Evolutionary conservation across 108 stramenopile species (phyloP).

Genomic region (Parietichytrium sp.): DNA sequence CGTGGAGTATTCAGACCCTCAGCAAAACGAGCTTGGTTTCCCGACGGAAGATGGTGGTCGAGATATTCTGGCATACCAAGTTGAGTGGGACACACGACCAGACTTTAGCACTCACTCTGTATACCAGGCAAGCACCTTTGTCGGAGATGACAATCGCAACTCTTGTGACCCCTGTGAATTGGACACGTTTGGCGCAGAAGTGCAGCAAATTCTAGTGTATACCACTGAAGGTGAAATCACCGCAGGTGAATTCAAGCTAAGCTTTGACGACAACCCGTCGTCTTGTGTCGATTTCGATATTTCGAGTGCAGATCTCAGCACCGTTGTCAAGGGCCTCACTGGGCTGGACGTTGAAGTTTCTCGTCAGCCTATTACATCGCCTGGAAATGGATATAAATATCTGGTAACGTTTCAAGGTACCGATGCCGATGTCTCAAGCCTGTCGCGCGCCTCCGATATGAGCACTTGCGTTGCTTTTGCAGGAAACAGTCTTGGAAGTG

Average conservation of each 20-base stretch:
- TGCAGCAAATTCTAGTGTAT: not conserved
- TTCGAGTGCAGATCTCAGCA: not conserved
- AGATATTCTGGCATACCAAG: constrained; percentile 64
- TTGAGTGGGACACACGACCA: constrained; percentile 74
- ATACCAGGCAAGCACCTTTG: not conserved
- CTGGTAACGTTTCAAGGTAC: not conserved
- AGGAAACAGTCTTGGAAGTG: not conserved
- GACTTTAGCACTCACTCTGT: constrained; percentile 53
- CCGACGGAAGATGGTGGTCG: constrained; percentile 70
- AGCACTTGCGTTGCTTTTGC: not conserved
- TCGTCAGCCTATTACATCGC: not conserved
- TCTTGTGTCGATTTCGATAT: not conserved
- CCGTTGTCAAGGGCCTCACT: not conserved
- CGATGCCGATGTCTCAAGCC: not conserved
- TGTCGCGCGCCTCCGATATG: not conserved
- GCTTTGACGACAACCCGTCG: not conserved
- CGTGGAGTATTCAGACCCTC: not conserved
- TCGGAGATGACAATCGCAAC: not conserved
- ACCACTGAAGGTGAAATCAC: not conserved
- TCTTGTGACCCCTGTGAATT: not conserved
- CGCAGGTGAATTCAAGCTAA: not conserved
- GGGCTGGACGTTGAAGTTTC: not conserved
- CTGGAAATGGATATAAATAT: not conserved
- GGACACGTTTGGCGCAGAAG: not conserved
- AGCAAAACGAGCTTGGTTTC: not conserved